Evolutionary conservation across 2,329 filamentous ascomycete species (phyloP), one percentile per base, ranked within the genome.

Genomic region (Drechslera avenae): DNA sequence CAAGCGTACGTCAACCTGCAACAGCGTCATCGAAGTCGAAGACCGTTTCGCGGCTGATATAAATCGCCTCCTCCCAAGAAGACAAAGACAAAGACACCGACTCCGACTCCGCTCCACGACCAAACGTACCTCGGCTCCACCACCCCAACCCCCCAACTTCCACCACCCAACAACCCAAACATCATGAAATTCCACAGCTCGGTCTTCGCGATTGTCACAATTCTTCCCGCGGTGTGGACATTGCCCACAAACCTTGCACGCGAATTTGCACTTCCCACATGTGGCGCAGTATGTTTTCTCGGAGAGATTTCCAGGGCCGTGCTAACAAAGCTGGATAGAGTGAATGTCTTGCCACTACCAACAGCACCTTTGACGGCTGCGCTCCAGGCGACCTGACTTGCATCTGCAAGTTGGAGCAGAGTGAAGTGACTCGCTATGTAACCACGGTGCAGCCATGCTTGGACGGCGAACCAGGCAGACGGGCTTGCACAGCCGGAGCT

Each of bases 361-460:
- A 56, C 50, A 28, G 32, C 39, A 32, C 60, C 56, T 39, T 50
- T 62, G 23, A 43, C 44, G 23, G 43, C 33, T 37, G 56, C 56
- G 35, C 39, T 7, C 39, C 46, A 12, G 31, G 31, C 6, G 43
- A 63, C 21, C 41, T 62, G 3, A 46, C 16, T 4, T 51, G 50
- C n/a, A 39, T 63, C 8, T 64, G 62, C 42, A 57, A 42, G 17
- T 48, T 60, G 4, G 46, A 57, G 1, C 62, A 64, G 26, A 39
- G 32, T 7, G 54, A 59, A 9, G 45, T 64, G 33, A 47, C 32
- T 7, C 48, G 43, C 26, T 63, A 63, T n/a, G 53, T 62, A 4
- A 28, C 43, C 13, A 42, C 52, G 10, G 60, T 63, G 14, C 51
- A 62, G 40, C 58, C 60, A 8, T 64, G 60, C 42, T 37, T 64